These are phyloP conservation scores for Erodium chrysanthum DNA, from an alignment of 441 rosid species.

Conservation along the genomic window DNA sequence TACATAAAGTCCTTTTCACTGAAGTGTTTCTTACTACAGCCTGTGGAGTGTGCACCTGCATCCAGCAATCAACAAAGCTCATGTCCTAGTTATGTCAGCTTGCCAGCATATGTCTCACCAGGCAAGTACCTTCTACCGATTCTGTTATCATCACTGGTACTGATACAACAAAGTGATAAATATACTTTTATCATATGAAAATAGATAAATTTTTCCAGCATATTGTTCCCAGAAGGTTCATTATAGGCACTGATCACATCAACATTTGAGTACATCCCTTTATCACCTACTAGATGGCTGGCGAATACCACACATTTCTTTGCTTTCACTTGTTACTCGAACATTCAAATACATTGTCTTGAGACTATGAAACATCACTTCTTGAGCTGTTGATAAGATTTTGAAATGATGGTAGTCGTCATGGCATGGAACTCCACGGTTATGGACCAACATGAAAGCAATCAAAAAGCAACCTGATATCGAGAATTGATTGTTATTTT, in stretches of 20 bases:
- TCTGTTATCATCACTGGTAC: no score
- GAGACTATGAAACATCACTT: not conserved
- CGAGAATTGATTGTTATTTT: not conserved
- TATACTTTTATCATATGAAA: no score
- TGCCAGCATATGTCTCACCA: constrained; percentile 46
- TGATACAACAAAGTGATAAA: no score
- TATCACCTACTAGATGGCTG: not conserved
- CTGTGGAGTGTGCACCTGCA: constrained; percentile 46
- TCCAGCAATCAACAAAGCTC: constrained; percentile 31
- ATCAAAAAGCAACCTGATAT: no score
- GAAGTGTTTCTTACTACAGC: constrained; percentile 35
- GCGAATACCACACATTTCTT: not conserved
- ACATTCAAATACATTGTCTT: not conserved
- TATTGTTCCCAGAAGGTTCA: not conserved
- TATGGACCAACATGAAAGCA: no score
- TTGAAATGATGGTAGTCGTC: no score
- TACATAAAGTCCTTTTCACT: not conserved
- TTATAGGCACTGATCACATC: not conserved
- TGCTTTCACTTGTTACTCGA: not conserved
- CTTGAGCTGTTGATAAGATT: no score
- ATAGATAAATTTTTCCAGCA: no score
- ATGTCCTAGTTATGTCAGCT: constrained; percentile 71
- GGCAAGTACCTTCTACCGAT: constrained; percentile 34
- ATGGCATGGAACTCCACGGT: no score
- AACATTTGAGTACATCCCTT: not conserved